Evolutionary conservation across 2,329 filamentous ascomycete genomes (phyloP), one percentile per base, ranked within the genome.

Genomic region (Cytospora mali): DNA sequence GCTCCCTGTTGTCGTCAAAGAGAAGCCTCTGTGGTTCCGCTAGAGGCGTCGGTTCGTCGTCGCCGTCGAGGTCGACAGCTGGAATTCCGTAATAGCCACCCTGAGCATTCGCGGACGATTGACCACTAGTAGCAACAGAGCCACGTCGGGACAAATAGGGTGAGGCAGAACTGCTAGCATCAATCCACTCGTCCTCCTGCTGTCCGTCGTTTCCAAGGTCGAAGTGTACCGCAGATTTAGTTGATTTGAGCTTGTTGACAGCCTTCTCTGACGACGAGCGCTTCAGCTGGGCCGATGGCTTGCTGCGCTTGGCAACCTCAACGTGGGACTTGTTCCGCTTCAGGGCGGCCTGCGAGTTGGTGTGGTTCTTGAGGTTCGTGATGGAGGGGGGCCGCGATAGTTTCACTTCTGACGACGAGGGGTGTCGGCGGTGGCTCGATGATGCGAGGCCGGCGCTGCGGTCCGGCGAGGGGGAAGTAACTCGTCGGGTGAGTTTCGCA

Each of bases 131-230:
- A 63, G 79, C 79, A 33, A 82, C 74, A 2, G 82, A 85, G 28
- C 80, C 73, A 69, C 78, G 76, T 62, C 81, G 75, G 14, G 81
- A 83, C 52, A 84, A 74, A 65, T 85, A 82, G 5, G 86, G 86
- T 13, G 85, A 88, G 57, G 85, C 86, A 62, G 84, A 87, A 53
- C 80, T 81, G 73, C 85, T 88, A 64, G 86, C 85, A 74, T 89
- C 87, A 49, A 88, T 84, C 87, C 87, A 89, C 76, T 86, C 86
- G 78, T 86, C 84, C 58, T 84, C 81, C 67, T 78, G 70, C 67
- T 78, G 70, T 27, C 73, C 74, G 71, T 80, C 79, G 69, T 78
- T 81, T 58, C 86, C 86, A 59, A 89, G 78, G 69, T 88, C 85
- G 68, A 89, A 89, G 70, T 87, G 86, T 33, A 88, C 86, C 66